phyloP scores from a whole-genome alignment of 1,284 basidiomycete genomes.

The Ceratobasidium sp. region DNA sequence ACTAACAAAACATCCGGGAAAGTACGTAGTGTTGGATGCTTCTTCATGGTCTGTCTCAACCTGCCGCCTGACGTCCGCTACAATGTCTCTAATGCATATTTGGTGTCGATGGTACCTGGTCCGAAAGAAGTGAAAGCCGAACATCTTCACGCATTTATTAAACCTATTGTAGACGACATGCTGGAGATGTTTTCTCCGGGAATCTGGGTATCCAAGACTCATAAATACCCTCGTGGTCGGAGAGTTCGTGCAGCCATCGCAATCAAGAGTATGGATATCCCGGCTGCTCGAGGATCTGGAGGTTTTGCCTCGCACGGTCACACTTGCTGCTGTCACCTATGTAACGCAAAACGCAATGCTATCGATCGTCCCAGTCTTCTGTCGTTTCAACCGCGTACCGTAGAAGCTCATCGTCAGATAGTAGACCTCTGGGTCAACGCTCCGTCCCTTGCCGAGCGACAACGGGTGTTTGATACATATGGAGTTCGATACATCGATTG shows the following conservation, averaged over 20 bases:
- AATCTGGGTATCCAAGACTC: conserved; percentile 8
- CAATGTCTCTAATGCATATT: conserved; percentile 48
- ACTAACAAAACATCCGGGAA: conserved; percentile 19
- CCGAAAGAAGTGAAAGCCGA: neutral
- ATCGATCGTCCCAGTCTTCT: neutral
- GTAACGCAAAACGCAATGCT: conserved; percentile 8
- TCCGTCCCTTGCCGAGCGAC: neutral
- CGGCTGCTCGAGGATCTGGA: neutral
- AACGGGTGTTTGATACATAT: neutral
- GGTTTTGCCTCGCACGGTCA: conserved; percentile 2
- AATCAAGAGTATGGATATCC: conserved; percentile 2
- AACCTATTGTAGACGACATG: neutral
- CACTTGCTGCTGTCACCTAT: conserved; percentile 49
- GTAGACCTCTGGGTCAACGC: neutral
- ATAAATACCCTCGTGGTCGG: neutral
- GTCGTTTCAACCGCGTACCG: neutral
- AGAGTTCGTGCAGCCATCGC: conserved; percentile 39
- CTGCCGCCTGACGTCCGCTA: conserved; percentile 49
- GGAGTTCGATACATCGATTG: conserved; percentile 58
- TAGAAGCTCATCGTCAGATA: neutral
- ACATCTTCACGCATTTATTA: neutral
- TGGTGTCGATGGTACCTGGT: neutral
- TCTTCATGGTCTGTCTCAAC: conserved; percentile 44
- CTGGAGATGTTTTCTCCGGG: neutral
- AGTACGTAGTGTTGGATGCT: conserved; percentile 32